Evolutionary conservation across 129 eudicot genomes (phyloP), one percentile per base, ranked within the genome.

Genomic region (Escallonia rubra): DNA sequence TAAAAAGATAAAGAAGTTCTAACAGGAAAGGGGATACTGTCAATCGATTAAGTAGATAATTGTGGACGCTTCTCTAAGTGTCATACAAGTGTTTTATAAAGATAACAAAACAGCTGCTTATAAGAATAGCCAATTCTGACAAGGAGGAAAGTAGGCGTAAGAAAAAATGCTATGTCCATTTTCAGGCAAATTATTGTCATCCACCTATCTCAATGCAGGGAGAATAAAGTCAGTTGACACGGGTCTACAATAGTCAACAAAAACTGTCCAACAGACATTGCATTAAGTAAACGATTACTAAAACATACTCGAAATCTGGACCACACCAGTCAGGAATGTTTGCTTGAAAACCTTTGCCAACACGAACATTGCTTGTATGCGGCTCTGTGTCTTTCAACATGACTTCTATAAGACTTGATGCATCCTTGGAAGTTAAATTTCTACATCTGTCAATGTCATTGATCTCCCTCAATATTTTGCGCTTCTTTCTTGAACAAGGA

Each of bases 311-410:
- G 11, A 69, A 12, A 12, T 66, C 13, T 51, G 88, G 85, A 68
- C 87, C 88, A 64, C 73, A 59, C 96, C 98, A 93, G 59, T 84
- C 83, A 15, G 95, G 90, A 72, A 93, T 81, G 65, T 71, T 80
- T 7, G 90, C 96, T 82, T 93, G 98, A 80, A 83, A 93, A 65
- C 81, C 87, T 76, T 81, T 76, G 57, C 98, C 96, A 62, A 93
- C 70, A 45, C 92, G 91, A 76, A 89, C 95, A 51, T 56, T 78
- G 13, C 90, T 59, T 57, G 59, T 70, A 78, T 82, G 82, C 7
- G 81, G 82, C 60, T 72, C 82, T 6, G 63, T 68, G 41, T 76
- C 86, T 42, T 69, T 76, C 59, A 91, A 72, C 90, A 88, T 83
- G 40, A 63, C 64, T 42, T 47, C 77, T 71, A 88, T 76, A 55